These are phyloP conservation scores for Poa annua DNA, from an alignment of 176 grass and related monocot genomes.

Conservation along the genomic window DNA sequence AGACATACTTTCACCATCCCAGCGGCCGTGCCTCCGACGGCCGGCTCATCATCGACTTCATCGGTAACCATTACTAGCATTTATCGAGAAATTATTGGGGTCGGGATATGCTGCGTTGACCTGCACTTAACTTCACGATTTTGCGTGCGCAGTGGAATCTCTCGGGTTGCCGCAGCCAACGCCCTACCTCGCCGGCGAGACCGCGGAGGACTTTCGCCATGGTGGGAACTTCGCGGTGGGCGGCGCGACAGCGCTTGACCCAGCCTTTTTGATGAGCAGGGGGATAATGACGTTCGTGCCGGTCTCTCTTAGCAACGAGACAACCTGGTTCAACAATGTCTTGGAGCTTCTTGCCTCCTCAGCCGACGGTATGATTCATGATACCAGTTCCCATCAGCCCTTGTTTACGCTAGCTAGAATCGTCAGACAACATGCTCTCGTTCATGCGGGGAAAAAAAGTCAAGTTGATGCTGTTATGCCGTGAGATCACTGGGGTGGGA, in stretches of 20 bases:
- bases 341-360: constrained; percentile 44
- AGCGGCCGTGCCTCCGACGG: constrained; percentile 45
- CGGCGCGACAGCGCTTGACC: constrained; percentile 58
- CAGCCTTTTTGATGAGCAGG: constrained; percentile 46
- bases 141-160: constrained; percentile 40
- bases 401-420: background rate
- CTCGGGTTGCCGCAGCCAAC: constrained; percentile 40
- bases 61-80: constrained; percentile 27
- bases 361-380: background rate
- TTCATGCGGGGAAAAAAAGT: background rate
- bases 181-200: constrained; percentile 63
- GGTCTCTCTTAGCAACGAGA: constrained; percentile 56
- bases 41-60: constrained; percentile 44
- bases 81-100: background rate
- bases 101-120: background rate
- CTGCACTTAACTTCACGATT: background rate
- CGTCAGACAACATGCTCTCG: background rate
- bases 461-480: background rate
- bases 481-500: no score
- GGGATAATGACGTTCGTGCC: constrained; percentile 48
- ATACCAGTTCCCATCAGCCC: background rate
- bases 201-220: constrained; percentile 45
- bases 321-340: constrained; percentile 52
- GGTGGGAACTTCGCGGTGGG: constrained; percentile 72
- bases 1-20: constrained; percentile 36